Base-by-base conservation (phyloP, 768 basidiomycete species). In the Mycena latifolia region DNA sequence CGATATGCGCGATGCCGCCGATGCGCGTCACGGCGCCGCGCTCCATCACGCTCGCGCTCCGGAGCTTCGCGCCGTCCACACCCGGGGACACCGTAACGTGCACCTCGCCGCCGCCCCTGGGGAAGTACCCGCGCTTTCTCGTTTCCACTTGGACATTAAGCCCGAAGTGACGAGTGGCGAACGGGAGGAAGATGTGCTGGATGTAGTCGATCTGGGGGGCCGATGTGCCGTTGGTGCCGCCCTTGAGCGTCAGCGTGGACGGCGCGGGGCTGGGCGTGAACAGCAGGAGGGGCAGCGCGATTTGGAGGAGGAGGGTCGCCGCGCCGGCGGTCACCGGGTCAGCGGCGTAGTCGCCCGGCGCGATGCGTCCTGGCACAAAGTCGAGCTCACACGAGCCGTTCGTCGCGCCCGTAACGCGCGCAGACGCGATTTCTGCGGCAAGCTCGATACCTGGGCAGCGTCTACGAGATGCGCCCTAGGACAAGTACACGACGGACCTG, bases 201-300 rank as follows among this genome's bases (percentile, higher is more conserved):
- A 84, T 85, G 74, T 92, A 93, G 77, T 94, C 92, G 29, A 92
- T 85, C 68, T 93, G 93, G 0, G 93, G 93, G 7, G 92, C 92
- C 46, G 83, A 76, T 3, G 80, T 76, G 22, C 91, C 91, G 66
- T 93, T 93, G 3, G 92, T 93, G 3, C 92, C 93, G 10, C 93
- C 92, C 0, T 79, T 78, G 2, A 94, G 82, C 11, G 78, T 79
- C 27, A 94, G 80, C 4, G 78, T 81, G 12, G 89, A 88, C 0
- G 81, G 71, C 11, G 67, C 31, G 7, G 65, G 46, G 4, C 65
- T 72, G 0, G 78, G 67, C 9, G 85, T 78, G 74, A 92, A 93
- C 22, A 92, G 65, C 29, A 94, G 82, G 60, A 91, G 84, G 1
- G 92, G 91, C 24, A 93, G 80, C 7, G 91, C 80, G 20, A 92